These are phyloP conservation scores for Casuarina cunninghamiana DNA, from an alignment of 306 rosid species.

Conservation along the genomic window DNA sequence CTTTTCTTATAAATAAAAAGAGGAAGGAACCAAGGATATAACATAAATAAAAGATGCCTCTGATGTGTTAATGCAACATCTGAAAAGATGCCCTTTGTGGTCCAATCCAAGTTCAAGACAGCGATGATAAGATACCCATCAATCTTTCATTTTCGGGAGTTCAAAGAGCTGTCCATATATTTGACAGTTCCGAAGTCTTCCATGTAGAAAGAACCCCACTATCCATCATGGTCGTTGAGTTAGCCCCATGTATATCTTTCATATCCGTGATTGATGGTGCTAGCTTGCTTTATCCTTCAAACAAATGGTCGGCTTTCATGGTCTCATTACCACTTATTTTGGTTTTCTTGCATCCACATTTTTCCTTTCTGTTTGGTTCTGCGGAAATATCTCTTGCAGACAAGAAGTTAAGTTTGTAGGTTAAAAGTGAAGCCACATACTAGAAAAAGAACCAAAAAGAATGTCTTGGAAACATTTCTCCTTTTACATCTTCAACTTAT, in stretches of 20 bases:
- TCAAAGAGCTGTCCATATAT: constrained; percentile 49
- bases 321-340: constrained; percentile 41
- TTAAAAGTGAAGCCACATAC: constrained; percentile 20
- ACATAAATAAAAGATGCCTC: constrained; percentile 37
- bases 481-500: neutral
- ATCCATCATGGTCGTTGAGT: constrained; percentile 43
- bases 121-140: constrained; percentile 58
- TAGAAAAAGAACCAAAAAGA: constrained; percentile 10
- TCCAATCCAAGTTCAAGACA: constrained; percentile 60
- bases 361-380: constrained; percentile 33
- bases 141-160: constrained; percentile 57
- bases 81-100: constrained; percentile 68
- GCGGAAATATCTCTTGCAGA: constrained; percentile 27
- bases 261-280: constrained; percentile 29
- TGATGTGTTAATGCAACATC: constrained; percentile 53
- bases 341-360: constrained; percentile 37
- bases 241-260: constrained; percentile 31
- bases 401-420: constrained; percentile 11
- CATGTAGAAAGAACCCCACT: constrained; percentile 35
- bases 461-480: neutral
- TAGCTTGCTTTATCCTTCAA: constrained; percentile 20
- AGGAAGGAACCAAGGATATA: constrained; percentile 28
- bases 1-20: constrained; percentile 2
- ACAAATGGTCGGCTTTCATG: constrained; percentile 41
- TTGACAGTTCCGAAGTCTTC: constrained; percentile 45